phyloP scores from a whole-genome alignment of 2,329 filamentous ascomycete species.

The Sclerotinia nivalis region DNA sequence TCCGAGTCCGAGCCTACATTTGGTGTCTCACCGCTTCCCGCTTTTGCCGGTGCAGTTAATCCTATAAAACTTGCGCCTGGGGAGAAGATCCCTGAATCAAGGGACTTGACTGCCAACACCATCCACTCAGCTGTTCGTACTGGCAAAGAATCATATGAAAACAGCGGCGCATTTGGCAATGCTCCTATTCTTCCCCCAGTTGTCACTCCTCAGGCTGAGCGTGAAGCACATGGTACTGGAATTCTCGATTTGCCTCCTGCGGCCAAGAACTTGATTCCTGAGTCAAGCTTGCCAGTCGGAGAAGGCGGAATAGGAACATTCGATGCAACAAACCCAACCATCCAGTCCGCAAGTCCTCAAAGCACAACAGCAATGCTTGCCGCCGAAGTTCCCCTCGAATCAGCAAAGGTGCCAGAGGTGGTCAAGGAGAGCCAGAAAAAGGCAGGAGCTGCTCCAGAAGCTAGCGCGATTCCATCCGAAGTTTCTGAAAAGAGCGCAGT shows the following conservation, averaged over 20 bases:
- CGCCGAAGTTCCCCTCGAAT: conserved; percentile 47
- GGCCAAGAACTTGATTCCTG: conserved; percentile 69
- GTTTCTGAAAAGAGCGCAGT: conserved; percentile 71
- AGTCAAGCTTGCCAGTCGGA: conserved; percentile 74
- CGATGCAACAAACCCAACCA: conserved; percentile 54
- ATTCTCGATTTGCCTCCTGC: conserved; percentile 56
- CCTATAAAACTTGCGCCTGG: conserved; percentile 78
- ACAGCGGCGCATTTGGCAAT: conserved; percentile 60
- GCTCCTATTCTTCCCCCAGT: conserved; percentile 40
- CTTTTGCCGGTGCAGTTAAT: conserved; percentile 67
- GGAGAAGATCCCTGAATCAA: conserved; percentile 73
- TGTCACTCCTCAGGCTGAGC: conserved; percentile 47
- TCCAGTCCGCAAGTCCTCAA: conserved; percentile 51
- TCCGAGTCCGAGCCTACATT: conserved; percentile 49
- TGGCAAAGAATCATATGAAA: conserved; percentile 85
- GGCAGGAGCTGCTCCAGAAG: conserved; percentile 65
- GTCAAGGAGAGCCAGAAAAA: conserved; percentile 73
- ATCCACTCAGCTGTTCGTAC: conserved; percentile 71
- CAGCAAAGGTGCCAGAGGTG: conserved; percentile 56
- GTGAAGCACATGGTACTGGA: conserved; percentile 40
- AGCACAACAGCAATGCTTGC: conserved; percentile 47
- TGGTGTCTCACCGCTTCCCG: conserved; percentile 62
- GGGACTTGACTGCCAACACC: conserved; percentile 65
- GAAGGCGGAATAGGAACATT: conserved; percentile 49
- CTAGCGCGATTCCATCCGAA: conserved; percentile 63